Evolutionary conservation across 2,329 filamentous ascomycete genomes (phyloP).

Genomic region (Leptographium procerum): DNA sequence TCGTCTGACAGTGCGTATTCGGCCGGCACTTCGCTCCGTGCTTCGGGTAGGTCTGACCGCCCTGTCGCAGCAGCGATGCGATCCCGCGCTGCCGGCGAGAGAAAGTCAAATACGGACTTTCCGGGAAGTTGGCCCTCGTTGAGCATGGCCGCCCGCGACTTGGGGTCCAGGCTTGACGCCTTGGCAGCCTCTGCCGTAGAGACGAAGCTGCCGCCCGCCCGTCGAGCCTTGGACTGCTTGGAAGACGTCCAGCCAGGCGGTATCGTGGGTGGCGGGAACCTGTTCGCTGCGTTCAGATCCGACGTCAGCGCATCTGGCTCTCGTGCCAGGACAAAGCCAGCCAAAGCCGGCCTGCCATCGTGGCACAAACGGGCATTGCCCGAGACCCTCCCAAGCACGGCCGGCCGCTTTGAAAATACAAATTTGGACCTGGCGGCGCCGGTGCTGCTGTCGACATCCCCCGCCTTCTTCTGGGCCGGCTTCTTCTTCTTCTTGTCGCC

Average conservation of each 20-base stretch:
- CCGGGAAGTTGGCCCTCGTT: constrained; percentile 74
- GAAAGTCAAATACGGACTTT: constrained; percentile 92
- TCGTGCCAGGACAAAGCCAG: constrained; percentile 65
- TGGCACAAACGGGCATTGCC: constrained; percentile 58
- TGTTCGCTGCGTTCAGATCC: constrained; percentile 27
- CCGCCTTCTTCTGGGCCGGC: constrained; percentile 23
- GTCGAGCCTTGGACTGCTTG: constrained; percentile 29
- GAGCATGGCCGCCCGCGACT: constrained; percentile 64
- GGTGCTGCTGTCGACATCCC: not conserved
- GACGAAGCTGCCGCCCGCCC: constrained; percentile 28
- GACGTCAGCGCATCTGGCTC: constrained; percentile 34
- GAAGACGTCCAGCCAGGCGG: constrained; percentile 64
- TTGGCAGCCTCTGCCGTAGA: constrained; percentile 72
- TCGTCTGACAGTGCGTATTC: constrained; percentile 52
- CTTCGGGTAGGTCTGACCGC: constrained; percentile 64
- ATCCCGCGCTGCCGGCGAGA: constrained; percentile 67
- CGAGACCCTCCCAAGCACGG: constrained; percentile 50
- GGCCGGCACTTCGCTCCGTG: constrained; percentile 59
- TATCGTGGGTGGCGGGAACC: constrained; percentile 55
- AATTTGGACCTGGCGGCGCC: constrained; percentile 52
- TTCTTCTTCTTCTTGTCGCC: constrained; percentile 72
- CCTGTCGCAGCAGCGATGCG: constrained; percentile 67
- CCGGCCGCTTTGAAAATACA: constrained; percentile 38
- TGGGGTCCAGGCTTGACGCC: constrained; percentile 62
- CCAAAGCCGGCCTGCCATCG: constrained; percentile 68